Evolutionary conservation across 345 rosid genomes (phyloP), one percentile per base, ranked within the genome.

Genomic region (Leavenworthia alabamica): DNA sequence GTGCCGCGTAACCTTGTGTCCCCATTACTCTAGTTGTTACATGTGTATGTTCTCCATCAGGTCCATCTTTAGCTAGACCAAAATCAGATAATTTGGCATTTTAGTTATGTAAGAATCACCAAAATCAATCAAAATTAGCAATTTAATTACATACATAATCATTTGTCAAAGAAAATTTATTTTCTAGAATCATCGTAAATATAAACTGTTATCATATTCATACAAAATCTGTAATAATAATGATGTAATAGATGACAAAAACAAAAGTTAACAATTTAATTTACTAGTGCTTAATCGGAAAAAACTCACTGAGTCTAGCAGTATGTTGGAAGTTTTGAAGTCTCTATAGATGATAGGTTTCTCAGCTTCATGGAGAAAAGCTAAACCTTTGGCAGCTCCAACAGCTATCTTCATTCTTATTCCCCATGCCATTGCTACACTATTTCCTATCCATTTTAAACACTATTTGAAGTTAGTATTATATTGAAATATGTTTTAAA

Each of bases 331-430:
- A 57, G 97, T 60, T 60, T 90, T 90, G 17, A 90, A 87, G 68
- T 90, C 95, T 13, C 95, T 47, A 65, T 71, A 86, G 45, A 86
- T 89, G 26, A 89, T 88, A 1, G 92, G 95, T 58, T 78, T 83
- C 28, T 86, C 85, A 12, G 71, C 75, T 65, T 75, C 86, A 54
- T 89, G 97, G 8, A 89, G 88, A 65, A 89, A 86, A 39, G 81
- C 95, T 11, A 89, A 64, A 24, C 97, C 95, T 65, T 80, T 83
- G 3, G 95, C 97, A 1, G 97, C 95, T 65, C 83, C 92, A 19
- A 84, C 37, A 0, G 85, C 95, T 35, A 89, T 81, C 56, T 83
- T 89, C 92, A 89, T 84, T 74, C 97, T 79, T 10, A 75, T 76
- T 27, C 78, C 78, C 92, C 97, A 86, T 31, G 86, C 75, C 78